Conservation (phyloP, 2,329 filamentous ascomycete species). For the Clonostachys chloroleuca region DNA sequence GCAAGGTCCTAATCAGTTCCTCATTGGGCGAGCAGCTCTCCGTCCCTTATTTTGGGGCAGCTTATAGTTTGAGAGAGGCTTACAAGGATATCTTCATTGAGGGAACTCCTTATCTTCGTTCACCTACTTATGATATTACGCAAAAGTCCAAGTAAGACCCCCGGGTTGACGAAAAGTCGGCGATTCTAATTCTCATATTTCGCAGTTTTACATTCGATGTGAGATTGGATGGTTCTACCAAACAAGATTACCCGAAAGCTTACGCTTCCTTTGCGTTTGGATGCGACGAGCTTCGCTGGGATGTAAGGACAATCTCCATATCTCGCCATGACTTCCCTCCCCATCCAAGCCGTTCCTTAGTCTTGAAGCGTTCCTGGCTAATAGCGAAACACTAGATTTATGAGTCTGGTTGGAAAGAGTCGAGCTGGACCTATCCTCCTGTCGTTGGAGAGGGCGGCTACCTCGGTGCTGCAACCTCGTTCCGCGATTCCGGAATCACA, state of each 20-base stretch:
- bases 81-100: conserved; percentile 8
- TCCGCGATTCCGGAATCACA: neutral
- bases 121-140: neutral
- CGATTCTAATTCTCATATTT: neutral
- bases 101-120: conserved; percentile 5
- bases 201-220: conserved; percentile 7
- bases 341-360: too few relatives aligned
- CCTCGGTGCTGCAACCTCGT: conserved; percentile 2
- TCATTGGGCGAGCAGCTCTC: conserved; percentile 20
- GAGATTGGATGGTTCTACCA: neutral
- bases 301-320: neutral
- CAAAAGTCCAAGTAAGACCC: neutral
- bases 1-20: conserved; percentile 21
- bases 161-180: neutral
- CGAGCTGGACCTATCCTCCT: conserved; percentile 25
- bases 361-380: too few relatives aligned
- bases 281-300: conserved; percentile 10
- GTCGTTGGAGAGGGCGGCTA: conserved; percentile 14
- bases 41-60: conserved; percentile 17
- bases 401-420: conserved; percentile 16
- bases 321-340: too few relatives aligned
- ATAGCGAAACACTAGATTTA: conserved; percentile 10
- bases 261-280: conserved; percentile 11
- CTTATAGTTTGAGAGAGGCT: conserved; percentile 11
- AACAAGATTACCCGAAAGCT: conserved; percentile 9